These are phyloP conservation scores for Boechera divaricarpa DNA, from an alignment of 345 rosid species.

Conservation along the genomic window DNA sequence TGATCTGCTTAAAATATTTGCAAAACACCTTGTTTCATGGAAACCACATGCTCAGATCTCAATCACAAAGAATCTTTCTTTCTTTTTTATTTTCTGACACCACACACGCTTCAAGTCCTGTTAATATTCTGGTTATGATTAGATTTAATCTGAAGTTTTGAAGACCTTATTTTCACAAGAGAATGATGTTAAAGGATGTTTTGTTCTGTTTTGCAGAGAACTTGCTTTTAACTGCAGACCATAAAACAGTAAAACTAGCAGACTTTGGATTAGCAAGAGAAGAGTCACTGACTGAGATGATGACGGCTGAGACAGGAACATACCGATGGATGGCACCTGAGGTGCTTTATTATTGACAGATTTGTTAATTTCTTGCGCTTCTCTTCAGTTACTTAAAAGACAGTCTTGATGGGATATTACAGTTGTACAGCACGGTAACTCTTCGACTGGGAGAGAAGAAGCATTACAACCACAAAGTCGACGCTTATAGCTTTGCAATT, in stretches of 20 bases:
- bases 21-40: conserved; percentile 27
- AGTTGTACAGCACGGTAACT: conserved; percentile 96
- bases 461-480: conserved; percentile 96
- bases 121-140: conserved; percentile 25
- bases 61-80: conserved; percentile 44
- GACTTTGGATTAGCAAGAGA: conserved; percentile 97
- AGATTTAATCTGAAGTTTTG: neutral
- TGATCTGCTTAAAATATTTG: conserved; percentile 40
- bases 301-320: conserved; percentile 98
- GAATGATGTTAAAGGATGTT: conserved; percentile 2
- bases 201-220: conserved; percentile 60
- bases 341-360: conserved; percentile 46
- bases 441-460: conserved; percentile 91
- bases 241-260: conserved; percentile 84
- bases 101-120: conserved; percentile 36
- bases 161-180: neutral
- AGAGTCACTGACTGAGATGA: conserved; percentile 97
- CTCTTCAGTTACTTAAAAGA: neutral
- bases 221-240: conserved; percentile 89
- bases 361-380: neutral
- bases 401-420: conserved; percentile 38
- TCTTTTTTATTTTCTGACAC: conserved; percentile 30
- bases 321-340: conserved; percentile 99
- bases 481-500: conserved; percentile 94
- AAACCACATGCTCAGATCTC: conserved; percentile 47